Evolutionary conservation across 2,329 filamentous ascomycete species (phyloP), one percentile per base, ranked within the genome.

Genomic region (Penicillium sp.): DNA sequence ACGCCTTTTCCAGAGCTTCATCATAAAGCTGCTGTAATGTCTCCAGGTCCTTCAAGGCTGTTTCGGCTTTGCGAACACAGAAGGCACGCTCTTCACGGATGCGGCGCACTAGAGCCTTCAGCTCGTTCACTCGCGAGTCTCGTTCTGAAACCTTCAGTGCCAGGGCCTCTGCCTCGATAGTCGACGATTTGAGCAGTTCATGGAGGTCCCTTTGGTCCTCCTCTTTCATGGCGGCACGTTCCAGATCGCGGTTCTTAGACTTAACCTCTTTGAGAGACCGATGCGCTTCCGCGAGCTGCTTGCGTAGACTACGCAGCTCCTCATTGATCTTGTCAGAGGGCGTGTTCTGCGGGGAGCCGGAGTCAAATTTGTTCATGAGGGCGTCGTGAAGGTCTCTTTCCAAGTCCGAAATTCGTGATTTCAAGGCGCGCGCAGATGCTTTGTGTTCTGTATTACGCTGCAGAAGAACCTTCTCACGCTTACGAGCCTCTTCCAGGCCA

Each of bases 121-220:
- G 61, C 54, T 77, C 73, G 40, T 83, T 82, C 47, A 92, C 83
- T 14, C 85, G 81, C 53, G 84, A 79, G 53, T 90, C 86, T 58
- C 89, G 86, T 66, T 89, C 85, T 6, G 82, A 79, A 26, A 94
- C 80, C 66, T 89, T 86, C 55, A 89, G 81, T 62, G 90, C 86
- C n/a, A 94, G 79, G 31, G 86, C 82, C 69, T 90, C 85, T 41
- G 80, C 74, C 64, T 82, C 80, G 2, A 77, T 71, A 6, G 76
- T 73, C 7, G 77, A 75, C 14, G 77, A 75, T 62, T 79, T 76
- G 18, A 81, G 70, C 2, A 81, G 59, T 44, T 79, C 75, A 49
- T 78, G 76, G 29, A 78, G 70, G 41, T 77, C 75, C 48, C 69
- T 73, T 46, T 77, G 72, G 49, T 78, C 74, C 49, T 77, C 73